A percentile compares a stretch with the other conserved stretches of the same genome.
These are phyloP conservation scores for Phytophthora sp. DNA, from an alignment of 352 stramenopile genomes.

Conservation along the genomic window DNA sequence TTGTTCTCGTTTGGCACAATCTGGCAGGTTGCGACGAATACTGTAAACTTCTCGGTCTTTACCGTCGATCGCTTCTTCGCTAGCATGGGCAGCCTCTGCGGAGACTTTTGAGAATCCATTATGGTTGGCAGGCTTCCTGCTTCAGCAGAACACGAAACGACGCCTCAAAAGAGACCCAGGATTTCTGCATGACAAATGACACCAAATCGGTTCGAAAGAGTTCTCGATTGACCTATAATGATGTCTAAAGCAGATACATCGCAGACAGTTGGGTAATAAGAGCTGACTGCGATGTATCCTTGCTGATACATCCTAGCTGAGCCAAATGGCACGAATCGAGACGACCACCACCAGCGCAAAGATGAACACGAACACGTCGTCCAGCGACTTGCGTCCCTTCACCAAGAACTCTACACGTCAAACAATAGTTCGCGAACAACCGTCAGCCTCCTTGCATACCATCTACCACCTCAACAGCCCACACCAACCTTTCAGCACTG, in stretches of 20 bases:
- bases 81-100: not conserved
- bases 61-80: not conserved
- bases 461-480: not conserved
- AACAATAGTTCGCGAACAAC: constrained; percentile 1
- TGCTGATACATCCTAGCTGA: constrained; percentile 23
- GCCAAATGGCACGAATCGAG: constrained; percentile 52
- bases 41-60: constrained; percentile 39
- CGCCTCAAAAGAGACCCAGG: not conserved
- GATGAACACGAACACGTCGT: constrained; percentile 82
- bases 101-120: too few species aligned
- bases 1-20: constrained; percentile 17
- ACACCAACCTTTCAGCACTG: constrained; percentile 63
- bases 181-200: too few species aligned
- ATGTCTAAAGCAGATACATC: not conserved
- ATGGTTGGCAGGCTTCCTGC: too few species aligned
- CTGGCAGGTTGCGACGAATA: constrained; percentile 72
- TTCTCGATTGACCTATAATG: constrained; percentile 17
- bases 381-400: constrained; percentile 69
- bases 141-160: constrained; percentile 9
- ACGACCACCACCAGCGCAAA: constrained; percentile 63
- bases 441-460: not conserved
- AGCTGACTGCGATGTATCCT: not conserved
- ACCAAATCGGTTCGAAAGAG: not conserved
- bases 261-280: too few species aligned
- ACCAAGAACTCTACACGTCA: constrained; percentile 55